Conservation (phyloP, 2,329 filamentous ascomycete species). For the Xylaria sp. region DNA sequence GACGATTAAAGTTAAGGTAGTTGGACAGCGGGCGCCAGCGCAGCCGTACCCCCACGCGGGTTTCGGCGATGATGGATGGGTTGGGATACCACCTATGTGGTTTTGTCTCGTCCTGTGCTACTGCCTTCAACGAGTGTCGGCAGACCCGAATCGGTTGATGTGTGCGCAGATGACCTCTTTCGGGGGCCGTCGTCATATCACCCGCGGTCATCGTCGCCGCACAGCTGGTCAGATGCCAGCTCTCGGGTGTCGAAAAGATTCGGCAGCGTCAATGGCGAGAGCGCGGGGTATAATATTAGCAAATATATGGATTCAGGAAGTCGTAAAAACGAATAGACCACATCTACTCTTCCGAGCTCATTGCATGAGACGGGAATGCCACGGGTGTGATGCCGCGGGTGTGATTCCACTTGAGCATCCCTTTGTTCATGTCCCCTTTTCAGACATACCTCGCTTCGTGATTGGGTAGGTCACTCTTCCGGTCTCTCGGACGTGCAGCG, state of each 20-base stretch:
- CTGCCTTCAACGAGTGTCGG: neutral
- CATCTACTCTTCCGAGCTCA: neutral
- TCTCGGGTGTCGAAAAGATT: neutral
- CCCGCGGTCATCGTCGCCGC: neutral
- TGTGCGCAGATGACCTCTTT: neutral
- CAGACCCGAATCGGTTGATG: neutral
- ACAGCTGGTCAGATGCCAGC: too few relatives aligned
- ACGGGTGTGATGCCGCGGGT: too few relatives aligned
- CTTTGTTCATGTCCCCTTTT: too few relatives aligned
- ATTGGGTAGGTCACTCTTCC: too few relatives aligned
- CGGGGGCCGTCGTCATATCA: neutral
- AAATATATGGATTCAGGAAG: too few relatives aligned
- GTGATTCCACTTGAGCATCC: too few relatives aligned
- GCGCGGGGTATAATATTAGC: too few relatives aligned
- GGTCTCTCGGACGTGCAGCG: too few relatives aligned
- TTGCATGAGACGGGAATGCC: too few relatives aligned
- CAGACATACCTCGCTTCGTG: too few relatives aligned
- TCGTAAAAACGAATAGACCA: slow-evolving; percentile 9
- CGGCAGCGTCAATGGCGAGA: neutral
- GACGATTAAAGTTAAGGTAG: neutral
- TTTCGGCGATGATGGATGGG: neutral
- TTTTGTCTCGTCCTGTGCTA: neutral
- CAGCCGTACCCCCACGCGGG: neutral
- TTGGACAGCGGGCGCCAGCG: neutral
- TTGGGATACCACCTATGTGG: slow-evolving; percentile 5